Percentiles rank a stretch among this genome's conserved stretches.
phyloP scores from a whole-genome alignment of 148 eudicot genomes.

The Cornus florida region DNA sequence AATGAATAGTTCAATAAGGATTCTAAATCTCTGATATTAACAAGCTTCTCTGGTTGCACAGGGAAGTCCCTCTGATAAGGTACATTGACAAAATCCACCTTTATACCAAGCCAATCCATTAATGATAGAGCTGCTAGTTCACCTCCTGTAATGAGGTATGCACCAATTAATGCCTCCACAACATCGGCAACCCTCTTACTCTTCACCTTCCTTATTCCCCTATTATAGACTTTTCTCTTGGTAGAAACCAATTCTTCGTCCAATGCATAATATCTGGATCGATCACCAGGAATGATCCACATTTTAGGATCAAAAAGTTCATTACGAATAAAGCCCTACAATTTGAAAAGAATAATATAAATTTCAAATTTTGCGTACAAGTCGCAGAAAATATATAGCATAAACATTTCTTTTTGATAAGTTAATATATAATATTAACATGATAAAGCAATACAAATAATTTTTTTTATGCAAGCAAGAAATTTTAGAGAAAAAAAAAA shows the following conservation, averaged over 20 bases:
- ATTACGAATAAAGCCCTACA: constrained; percentile 84
- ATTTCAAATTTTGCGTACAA: neutral
- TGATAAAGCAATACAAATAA: neutral
- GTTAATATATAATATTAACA: no score
- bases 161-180: constrained; percentile 94
- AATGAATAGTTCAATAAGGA: constrained; percentile 58
- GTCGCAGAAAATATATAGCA: neutral
- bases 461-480: neutral
- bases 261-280: constrained; percentile 18
- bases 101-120: constrained; percentile 83
- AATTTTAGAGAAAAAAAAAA: no score
- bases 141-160: constrained; percentile 64
- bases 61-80: constrained; percentile 41
- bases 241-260: constrained; percentile 39
- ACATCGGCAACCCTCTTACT: constrained; percentile 83
- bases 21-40: constrained; percentile 48
- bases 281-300: constrained; percentile 78
- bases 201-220: constrained; percentile 44
- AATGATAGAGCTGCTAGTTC: constrained; percentile 68
- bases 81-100: constrained; percentile 43
- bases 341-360: neutral
- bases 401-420: neutral
- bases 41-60: constrained; percentile 32
- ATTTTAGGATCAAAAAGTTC: constrained; percentile 66
- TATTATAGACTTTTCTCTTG: constrained; percentile 38